Evolutionary conservation across 768 basidiomycete genomes (phyloP).

Genomic region (Auriscalpium vulgare): DNA sequence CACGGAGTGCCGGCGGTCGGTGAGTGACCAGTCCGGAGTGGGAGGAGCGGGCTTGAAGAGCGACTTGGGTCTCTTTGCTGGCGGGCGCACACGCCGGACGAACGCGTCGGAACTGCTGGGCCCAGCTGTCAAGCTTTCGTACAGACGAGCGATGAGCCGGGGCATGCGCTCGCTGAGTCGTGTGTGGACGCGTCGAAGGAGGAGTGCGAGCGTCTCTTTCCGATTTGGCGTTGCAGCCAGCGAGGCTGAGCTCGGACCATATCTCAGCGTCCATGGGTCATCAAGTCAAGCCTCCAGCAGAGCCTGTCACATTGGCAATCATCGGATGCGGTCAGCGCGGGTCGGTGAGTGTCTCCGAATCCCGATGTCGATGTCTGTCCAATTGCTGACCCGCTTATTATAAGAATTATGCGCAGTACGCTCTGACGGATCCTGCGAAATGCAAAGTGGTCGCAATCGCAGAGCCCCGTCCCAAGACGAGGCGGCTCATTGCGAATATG

Average conservation of each 20-base stretch:
- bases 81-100: slow-evolving; percentile 6
- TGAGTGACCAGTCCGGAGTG: slow-evolving; percentile 30
- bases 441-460: slow-evolving; percentile 83
- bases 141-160: slow-evolving; percentile 62
- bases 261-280: slow-evolving; percentile 16
- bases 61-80: slow-evolving; percentile 2
- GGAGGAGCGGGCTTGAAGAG: slow-evolving; percentile 3
- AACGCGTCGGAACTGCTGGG: slow-evolving; percentile 6
- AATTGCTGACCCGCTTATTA: not conserved
- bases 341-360: slow-evolving; percentile 34
- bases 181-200: not conserved
- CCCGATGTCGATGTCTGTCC: not conserved
- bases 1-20: slow-evolving; percentile 46
- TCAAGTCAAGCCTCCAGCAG: slow-evolving; percentile 6
- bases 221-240: too few relatives aligned
- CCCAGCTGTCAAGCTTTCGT: slow-evolving; percentile 30
- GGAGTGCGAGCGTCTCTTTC: too few relatives aligned
- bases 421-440: slow-evolving; percentile 45
- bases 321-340: slow-evolving; percentile 84
- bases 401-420: slow-evolving; percentile 62
- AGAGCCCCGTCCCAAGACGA: slow-evolving; percentile 69
- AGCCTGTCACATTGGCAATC: slow-evolving; percentile 63
- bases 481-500: slow-evolving; percentile 42
- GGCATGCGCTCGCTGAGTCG: slow-evolving; percentile 37
- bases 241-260: too few relatives aligned